phyloP scores from a whole-genome alignment of 306 rosid genomes.

The Medicago ruthenica region DNA sequence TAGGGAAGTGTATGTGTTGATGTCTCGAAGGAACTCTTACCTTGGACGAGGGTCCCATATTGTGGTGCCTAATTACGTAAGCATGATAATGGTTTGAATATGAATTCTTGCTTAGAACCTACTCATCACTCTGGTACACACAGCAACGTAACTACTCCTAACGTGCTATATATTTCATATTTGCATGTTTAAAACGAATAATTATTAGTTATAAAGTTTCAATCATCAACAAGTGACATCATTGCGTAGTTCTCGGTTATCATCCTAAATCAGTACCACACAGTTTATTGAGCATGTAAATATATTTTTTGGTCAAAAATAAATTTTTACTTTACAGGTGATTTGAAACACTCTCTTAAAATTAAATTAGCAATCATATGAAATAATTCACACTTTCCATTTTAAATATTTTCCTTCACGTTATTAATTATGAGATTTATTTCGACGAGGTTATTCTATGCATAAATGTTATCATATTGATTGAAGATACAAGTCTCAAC shows the following conservation, averaged over 20 bases:
- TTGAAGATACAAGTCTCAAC: too few species aligned
- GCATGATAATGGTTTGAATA: conserved; percentile 32
- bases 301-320: too few species aligned
- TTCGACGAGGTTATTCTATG: too few species aligned
- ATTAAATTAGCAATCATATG: too few species aligned
- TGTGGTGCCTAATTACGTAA: conserved; percentile 21
- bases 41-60: conserved; percentile 31
- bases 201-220: conserved; percentile 22
- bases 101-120: conserved; percentile 49
- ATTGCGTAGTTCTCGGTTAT: background rate
- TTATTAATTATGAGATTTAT: too few species aligned
- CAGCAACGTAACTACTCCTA: conserved; percentile 5
- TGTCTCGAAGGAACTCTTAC: conserved; percentile 10
- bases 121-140: conserved; percentile 42
- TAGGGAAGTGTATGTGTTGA: conserved; percentile 8
- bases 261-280: background rate
- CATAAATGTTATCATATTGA: too few species aligned
- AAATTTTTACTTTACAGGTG: background rate
- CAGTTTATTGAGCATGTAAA: background rate
- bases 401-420: too few species aligned
- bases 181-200: conserved; percentile 11
- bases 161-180: background rate
- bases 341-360: too few species aligned
- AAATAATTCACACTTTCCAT: too few species aligned
- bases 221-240: background rate